Conservation (phyloP, 805 yeast species). For the Candida silvatica region DNA sequence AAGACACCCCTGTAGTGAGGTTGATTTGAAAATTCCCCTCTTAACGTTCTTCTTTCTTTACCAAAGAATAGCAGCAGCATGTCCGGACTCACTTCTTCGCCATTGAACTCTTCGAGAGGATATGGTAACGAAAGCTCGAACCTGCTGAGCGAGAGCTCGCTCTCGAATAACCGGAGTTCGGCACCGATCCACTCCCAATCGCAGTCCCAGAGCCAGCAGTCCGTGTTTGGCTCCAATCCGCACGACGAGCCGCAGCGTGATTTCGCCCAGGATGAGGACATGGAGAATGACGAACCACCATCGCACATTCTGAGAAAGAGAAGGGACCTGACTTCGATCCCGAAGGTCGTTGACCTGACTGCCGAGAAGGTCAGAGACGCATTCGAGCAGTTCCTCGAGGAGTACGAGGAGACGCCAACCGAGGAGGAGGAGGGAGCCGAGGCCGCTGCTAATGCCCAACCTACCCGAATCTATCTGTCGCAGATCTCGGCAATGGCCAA, state of each 20-base stretch:
- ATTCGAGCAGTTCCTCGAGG: slow-evolving; percentile 76
- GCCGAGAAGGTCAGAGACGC: slow-evolving; percentile 92
- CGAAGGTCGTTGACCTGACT: slow-evolving; percentile 82
- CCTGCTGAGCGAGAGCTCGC: slow-evolving; percentile 18
- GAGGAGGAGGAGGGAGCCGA: slow-evolving; percentile 20
- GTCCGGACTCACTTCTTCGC: slow-evolving; percentile 23
- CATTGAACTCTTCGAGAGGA: slow-evolving; percentile 20
- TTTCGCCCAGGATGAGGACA: slow-evolving; percentile 15
- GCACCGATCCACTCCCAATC: slow-evolving; percentile 5
- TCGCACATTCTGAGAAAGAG: slow-evolving; percentile 31
- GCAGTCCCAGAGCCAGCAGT: slow-evolving; percentile 5
- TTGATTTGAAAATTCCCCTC: too few relatives aligned
- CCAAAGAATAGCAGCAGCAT: too few relatives aligned
- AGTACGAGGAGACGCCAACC: slow-evolving; percentile 39
- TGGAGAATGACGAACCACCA: slow-evolving; percentile 18
- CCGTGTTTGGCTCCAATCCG: slow-evolving; percentile 8
- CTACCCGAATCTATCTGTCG: slow-evolving; percentile 53
- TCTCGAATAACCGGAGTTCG: slow-evolving; percentile 5
- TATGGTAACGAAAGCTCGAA: slow-evolving; percentile 17
- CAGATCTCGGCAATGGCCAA: slow-evolving; percentile 77
- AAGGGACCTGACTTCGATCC: slow-evolving; percentile 59
- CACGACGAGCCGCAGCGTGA: slow-evolving; percentile 5
- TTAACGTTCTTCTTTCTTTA: too few relatives aligned
- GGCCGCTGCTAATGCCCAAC: slow-evolving; percentile 34
- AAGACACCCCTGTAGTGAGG: too few relatives aligned